These are phyloP conservation scores for Zostera marina DNA, from an alignment of 116 monocot genomes.

Conservation along the genomic window DNA sequence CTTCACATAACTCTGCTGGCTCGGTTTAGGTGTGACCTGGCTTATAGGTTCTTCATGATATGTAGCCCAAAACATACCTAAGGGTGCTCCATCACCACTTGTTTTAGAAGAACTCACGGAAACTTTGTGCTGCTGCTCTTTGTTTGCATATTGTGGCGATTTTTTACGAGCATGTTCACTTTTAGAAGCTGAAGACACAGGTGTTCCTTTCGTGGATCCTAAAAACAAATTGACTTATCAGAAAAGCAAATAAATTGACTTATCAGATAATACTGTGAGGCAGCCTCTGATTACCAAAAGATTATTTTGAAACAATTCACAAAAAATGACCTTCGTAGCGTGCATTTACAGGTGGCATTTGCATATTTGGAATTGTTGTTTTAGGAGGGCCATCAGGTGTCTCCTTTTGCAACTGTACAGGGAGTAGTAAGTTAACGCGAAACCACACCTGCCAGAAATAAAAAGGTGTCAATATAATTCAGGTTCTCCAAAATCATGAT, in stretches of 20 bases:
- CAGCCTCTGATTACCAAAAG: not conserved
- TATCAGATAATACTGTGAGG: not conserved
- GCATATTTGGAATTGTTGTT: constrained; percentile 8
- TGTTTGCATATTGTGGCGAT: constrained; percentile 17
- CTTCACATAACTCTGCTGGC: constrained; percentile 13
- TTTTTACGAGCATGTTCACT: constrained; percentile 27
- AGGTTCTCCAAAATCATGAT: constrained; percentile 13
- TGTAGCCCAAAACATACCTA: constrained; percentile 91
- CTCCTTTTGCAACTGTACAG: constrained; percentile 54
- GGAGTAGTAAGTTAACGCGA: constrained; percentile 66
- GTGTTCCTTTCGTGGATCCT: constrained; percentile 35
- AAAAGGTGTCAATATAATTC: not conserved
- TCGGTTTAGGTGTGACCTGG: constrained; percentile 20
- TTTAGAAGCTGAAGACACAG: constrained; percentile 39
- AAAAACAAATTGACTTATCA: not conserved
- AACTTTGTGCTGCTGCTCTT: constrained; percentile 12
- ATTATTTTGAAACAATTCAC: not conserved
- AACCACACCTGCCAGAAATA: constrained; percentile 61
- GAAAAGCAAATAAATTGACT: constrained; percentile 4
- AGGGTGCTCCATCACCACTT: constrained; percentile 13
- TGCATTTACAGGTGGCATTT: constrained; percentile 10
- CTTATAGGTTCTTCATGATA: constrained; percentile 42
- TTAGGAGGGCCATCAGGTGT: constrained; percentile 40
- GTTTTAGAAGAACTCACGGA: constrained; percentile 20
- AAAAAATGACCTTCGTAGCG: constrained; percentile 42